Evolutionary conservation across 495 filamentous ascomycete species (phyloP).

Genomic region (Aspergillus haitiensis): DNA sequence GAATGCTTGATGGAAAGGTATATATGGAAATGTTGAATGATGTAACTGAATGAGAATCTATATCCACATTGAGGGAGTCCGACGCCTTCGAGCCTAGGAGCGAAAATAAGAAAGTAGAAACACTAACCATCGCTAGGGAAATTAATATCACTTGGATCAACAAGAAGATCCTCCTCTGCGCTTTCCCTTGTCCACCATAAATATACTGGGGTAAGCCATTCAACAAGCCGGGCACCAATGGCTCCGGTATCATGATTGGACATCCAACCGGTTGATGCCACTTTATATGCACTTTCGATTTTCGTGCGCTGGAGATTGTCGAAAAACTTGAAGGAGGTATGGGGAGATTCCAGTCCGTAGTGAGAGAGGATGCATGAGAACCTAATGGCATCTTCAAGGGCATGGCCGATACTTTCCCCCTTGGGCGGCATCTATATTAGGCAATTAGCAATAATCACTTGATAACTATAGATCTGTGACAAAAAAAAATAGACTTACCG

Average conservation of each 20-base stretch:
- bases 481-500: slow-evolving; percentile 9
- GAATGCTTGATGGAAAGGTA: too few relatives aligned
- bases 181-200: neutral
- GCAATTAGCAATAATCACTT: neutral
- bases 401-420: slow-evolving; percentile 50
- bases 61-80: too few relatives aligned
- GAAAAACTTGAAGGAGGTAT: neutral
- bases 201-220: slow-evolving; percentile 1
- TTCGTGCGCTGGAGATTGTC: neutral
- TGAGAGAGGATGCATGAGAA: slow-evolving; percentile 39
- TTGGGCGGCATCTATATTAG: slow-evolving; percentile 49
- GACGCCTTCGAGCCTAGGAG: neutral
- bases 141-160: slow-evolving; percentile 1
- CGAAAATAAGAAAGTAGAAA: neutral
- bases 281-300: neutral
- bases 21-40: too few relatives aligned
- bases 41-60: too few relatives aligned
- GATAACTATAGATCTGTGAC: neutral
- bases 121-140: neutral
- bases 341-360: neutral
- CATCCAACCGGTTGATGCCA: slow-evolving; percentile 3
- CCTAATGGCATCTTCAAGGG: slow-evolving; percentile 52
- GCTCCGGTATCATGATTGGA: slow-evolving; percentile 6
- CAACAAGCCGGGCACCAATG: neutral
- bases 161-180: slow-evolving; percentile 1